Evolutionary conservation across 371 early-diverging fungal species (phyloP).

Genomic region (Apophysomyces sp.): DNA sequence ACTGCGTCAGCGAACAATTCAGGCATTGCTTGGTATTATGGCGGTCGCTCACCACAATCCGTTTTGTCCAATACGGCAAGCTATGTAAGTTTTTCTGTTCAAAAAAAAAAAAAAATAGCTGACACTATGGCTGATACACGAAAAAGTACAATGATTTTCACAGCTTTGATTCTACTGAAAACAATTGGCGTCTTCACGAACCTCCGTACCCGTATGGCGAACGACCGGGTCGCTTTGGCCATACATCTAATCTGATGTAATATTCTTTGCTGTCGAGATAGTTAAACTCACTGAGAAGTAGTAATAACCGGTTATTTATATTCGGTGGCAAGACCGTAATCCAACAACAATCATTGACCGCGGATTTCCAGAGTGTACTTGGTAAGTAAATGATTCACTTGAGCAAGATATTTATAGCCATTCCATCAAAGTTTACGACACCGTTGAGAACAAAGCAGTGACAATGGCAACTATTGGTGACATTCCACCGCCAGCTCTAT

Average conservation of each 20-base stretch:
- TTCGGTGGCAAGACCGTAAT: conserved; percentile 34
- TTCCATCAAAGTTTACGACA: conserved; percentile 32
- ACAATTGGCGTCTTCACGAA: conserved; percentile 16
- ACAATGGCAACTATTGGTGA: conserved; percentile 43
- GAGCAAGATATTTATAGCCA: background rate
- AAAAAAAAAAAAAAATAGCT: background rate
- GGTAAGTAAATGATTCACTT: conserved; percentile 17
- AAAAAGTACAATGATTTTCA: conserved; percentile 24
- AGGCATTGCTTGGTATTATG: conserved; percentile 36
- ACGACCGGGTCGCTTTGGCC: conserved; percentile 31
- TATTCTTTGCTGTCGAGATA: background rate
- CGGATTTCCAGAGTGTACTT: conserved; percentile 40
- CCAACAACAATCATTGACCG: conserved; percentile 13
- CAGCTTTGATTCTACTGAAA: conserved; percentile 19
- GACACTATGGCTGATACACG: background rate
- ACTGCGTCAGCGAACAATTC: conserved; percentile 27
- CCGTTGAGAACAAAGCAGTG: conserved; percentile 23
- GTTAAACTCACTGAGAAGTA: background rate
- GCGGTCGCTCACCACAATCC: conserved; percentile 22
- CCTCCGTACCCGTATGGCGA: conserved; percentile 16
- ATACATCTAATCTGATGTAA: conserved; percentile 37
- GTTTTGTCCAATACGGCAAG: background rate
- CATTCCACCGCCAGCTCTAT: conserved; percentile 22
- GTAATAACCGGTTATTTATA: conserved; percentile 37
- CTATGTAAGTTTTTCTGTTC: background rate